Percentiles rank a stretch among this genome's conserved stretches.
phyloP scores from a whole-genome alignment of 306 rosid genomes.

The Vigna nakashimae region DNA sequence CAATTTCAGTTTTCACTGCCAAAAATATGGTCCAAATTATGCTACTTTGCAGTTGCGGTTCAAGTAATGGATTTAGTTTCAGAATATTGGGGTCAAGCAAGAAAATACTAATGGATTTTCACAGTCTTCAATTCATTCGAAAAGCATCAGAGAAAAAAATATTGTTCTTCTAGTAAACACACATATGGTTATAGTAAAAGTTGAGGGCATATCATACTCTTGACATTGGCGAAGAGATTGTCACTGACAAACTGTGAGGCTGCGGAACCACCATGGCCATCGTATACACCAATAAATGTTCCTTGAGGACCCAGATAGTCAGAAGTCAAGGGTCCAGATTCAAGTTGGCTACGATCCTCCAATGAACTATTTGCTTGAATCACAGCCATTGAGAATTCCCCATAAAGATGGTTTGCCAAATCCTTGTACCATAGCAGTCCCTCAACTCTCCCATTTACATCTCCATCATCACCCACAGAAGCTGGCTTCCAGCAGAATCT shows the following conservation, averaged over 20 bases:
- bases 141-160: constrained; percentile 13
- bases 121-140: constrained; percentile 11
- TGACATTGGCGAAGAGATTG: constrained; percentile 74
- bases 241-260: constrained; percentile 76
- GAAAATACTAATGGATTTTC: not conserved
- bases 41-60: not conserved
- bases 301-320: constrained; percentile 66
- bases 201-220: constrained; percentile 67
- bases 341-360: constrained; percentile 84
- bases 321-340: constrained; percentile 76
- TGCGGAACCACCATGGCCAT: constrained; percentile 87
- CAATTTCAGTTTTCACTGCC: not conserved
- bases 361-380: constrained; percentile 76
- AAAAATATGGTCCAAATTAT: not conserved
- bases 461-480: constrained; percentile 60
- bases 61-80: not conserved
- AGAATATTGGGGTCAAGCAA: not conserved
- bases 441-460: constrained; percentile 65
- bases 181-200: not conserved
- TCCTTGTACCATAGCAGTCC: constrained; percentile 85
- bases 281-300: constrained; percentile 78
- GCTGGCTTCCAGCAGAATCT: constrained; percentile 72
- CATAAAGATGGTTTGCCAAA: constrained; percentile 80
- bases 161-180: not conserved
- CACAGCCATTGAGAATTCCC: constrained; percentile 87